Base-by-base conservation (phyloP, 1,284 basidiomycete genomes). In the Pseudozyma flocculosa region DNA sequence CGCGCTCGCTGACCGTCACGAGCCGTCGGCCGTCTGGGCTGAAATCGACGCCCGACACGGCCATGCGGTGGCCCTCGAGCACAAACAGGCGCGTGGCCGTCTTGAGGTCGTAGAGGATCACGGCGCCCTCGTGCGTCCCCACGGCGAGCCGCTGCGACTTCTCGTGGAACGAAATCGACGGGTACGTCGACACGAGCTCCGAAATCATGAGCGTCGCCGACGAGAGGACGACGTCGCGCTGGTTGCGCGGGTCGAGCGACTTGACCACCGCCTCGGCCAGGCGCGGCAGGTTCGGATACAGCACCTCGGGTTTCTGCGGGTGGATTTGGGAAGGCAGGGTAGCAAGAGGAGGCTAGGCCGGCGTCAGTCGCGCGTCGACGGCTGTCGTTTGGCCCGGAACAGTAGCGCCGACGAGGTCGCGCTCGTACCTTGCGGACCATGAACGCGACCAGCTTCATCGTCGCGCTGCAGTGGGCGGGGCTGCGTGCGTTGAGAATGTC, bases 231-330 rank as follows among this genome's bases (percentile, higher is more conserved):
- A 89, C 88, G 41, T 95, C 91, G 15, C 95, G 84, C 75, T 88
- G 89, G 11, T 86, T 84, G 68, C 90, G 93, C 13, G 94, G 95
- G 79, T 98, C 94, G 39, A 98, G 82, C 9, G 91, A 95, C 77
- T 93, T 95, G 21, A 98, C 92, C 1, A 99, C 92, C 1, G 92
- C 92, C 77, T 99, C 94, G 73, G 92, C 87, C 37, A 97, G 82
- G 24, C 88, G 84, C 0, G 94, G 90, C 30, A 98, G 80, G 68
- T 89, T 91, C 13, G 89, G 85, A 64, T 91, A 88, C 40, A 98
- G 81, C 13, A 95, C 86, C 34, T 89, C 81, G 1, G 93, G 92
- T 72, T 88, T 87, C 87, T 92, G 70, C 26, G 26, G 11, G 7
- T 5, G 26, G 26, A 29, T 29, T 5, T 5, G 11, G 26, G 7